Base-by-base conservation (phyloP, 495 filamentous ascomycete species). In the Hypoxylon fragiforme region DNA sequence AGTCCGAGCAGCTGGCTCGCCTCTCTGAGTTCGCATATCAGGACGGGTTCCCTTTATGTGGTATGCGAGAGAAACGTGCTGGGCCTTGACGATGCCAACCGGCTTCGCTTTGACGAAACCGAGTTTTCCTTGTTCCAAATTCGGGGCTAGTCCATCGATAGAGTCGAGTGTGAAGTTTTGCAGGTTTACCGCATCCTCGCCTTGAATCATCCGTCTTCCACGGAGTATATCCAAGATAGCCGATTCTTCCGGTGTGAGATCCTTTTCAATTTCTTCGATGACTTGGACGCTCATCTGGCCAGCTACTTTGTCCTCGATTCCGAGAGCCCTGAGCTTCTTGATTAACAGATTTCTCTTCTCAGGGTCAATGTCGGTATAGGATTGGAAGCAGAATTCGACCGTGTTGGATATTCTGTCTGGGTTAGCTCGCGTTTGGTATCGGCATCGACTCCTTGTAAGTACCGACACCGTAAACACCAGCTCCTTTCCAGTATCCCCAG, bases 401-500 rank as follows among this genome's bases (percentile, higher is more conserved):
- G 73, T 64, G 7, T 74, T 64, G 24, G 58, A 60, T 7, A 76
- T 31, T 72, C 67, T 4, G 22, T 49, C 44, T 74, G 67, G 0
- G 67, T 64, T 8, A 68, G 60, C 37, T 75, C 71, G 11, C 44
- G 57, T 12, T 56, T 51, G 11, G 56, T 60, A 41, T 74, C 73
- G 4, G 68, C 64, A 24, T 52, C 54, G 8, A 58, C 35, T 71
- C 67, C 36, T 49, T 60, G 13, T 50, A 21, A 1, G 65, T 73
- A 16, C 73, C 73, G 7, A 19, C 13, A 7, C 35, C 67, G 31
- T 71, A 73, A 6, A 28, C 14, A 2, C 44, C 52, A 21, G 49
- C 64, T 8, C 60, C 67, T 21, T 64, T 68, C 68, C 67, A 79
- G 60, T 79, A 79, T 1, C 57, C 66, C 76, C 76, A 79, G 49